Percentiles rank a stretch among this genome's conserved stretches.
Evolutionary conservation across 306 rosid genomes (phyloP).

Genomic region (Prunus mongolica): DNA sequence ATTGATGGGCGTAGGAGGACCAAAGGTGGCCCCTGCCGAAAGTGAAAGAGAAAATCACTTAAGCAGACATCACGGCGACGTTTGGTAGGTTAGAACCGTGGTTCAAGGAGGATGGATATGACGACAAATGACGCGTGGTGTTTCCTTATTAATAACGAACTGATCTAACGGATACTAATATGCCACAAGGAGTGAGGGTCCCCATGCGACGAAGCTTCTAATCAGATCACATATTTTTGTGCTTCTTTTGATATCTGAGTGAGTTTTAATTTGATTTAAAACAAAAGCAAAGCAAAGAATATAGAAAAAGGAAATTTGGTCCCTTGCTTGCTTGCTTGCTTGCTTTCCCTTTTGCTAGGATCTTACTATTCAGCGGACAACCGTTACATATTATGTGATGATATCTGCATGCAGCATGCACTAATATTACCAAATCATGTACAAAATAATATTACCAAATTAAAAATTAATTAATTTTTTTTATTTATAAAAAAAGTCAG

Average conservation of each 20-base stretch:
- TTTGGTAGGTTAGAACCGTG: not conserved
- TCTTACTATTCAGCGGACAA: not conserved
- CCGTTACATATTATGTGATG: too few relatives aligned
- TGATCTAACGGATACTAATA: not conserved
- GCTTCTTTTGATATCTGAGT: not conserved
- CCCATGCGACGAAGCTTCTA: not conserved
- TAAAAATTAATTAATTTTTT: too few relatives aligned
- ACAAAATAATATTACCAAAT: too few relatives aligned
- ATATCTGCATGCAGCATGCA: too few relatives aligned
- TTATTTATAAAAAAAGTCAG: too few relatives aligned
- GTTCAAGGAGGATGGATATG: not conserved
- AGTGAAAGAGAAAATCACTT: not conserved
- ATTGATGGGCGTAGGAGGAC: too few relatives aligned
- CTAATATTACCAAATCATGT: too few relatives aligned
- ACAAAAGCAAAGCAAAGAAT: conserved; percentile 28
- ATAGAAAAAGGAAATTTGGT: not conserved
- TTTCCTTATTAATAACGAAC: not conserved
- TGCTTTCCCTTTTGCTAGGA: not conserved
- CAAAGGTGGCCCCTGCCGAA: not conserved
- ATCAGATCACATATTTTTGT: not conserved
- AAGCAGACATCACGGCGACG: conserved; percentile 24
- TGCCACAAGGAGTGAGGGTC: not conserved
- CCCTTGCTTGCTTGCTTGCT: not conserved
- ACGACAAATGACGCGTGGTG: not conserved
- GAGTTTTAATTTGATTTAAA: not conserved